Base-by-base conservation (phyloP, 306 rosid genomes). In the Psophocarpus tetragonolobus region DNA sequence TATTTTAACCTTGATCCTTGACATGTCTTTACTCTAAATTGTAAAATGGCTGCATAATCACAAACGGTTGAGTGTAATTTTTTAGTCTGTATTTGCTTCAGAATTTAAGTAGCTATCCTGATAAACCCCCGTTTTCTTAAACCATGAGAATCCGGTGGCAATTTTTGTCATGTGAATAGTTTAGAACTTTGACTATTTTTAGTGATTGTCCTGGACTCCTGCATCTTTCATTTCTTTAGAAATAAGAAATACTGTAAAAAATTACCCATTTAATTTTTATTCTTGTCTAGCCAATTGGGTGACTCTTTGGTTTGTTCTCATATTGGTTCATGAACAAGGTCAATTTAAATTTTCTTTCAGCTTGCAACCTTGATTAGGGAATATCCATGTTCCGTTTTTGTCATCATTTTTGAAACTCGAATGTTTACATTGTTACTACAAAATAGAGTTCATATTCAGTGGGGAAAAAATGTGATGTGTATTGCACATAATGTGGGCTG, bases 121-220 rank as follows among this genome's bases (percentile, higher is more conserved):
- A 74, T 64, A 63, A 48, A 38, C 20, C 65, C 23, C 80, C 26
- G 36, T 32, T 51, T 77, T 50, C 51, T 41, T 30, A 33, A 78
- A 42, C 41, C 47, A n/a, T 69, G 76, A 69, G 76, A 71, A 70
- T 77, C 78, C 14, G 76, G 84, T 75, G 83, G 71, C 67, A 83
- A 38, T 17, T 77, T 82, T 78, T 83, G 72, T 57, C 71, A 7
- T 77, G 79, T 77, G 71, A 82, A 77, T 77, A 77, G 39, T 42
- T n/a, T 61, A 7, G 63, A 76, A 21, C 56, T 29, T 27, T 5
- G 6, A 11, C 21, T 50, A 74, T 14, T 56, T n/a, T 56, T n/a
- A 21, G 10, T 54, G 54, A 56, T 51, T 24, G 45, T 56, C 15
- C 36, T 30, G 56, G 15, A 24, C 54, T 8, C 4, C 18, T 13